Evolutionary conservation across 1,139 yeast species (phyloP).

Genomic region (Saccharomycopsis hybrid): DNA sequence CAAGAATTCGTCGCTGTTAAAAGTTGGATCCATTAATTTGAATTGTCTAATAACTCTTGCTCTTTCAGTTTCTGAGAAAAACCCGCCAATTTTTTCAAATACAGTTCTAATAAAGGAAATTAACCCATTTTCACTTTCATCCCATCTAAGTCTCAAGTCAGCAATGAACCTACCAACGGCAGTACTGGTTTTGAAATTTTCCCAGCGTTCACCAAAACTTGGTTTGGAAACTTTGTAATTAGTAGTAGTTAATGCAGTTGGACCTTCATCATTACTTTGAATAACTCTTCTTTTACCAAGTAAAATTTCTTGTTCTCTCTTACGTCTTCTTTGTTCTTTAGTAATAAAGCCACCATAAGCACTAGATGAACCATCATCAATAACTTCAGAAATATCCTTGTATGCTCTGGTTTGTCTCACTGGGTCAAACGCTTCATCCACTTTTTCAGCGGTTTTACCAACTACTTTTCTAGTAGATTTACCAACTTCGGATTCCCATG

Average conservation of each 20-base stretch:
- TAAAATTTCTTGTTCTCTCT: constrained; percentile 65
- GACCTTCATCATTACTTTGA: constrained; percentile 80
- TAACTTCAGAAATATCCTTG: constrained; percentile 80
- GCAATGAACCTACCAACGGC: constrained; percentile 62
- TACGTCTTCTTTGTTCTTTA: constrained; percentile 71
- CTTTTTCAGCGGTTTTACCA: constrained; percentile 68
- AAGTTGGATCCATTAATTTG: constrained; percentile 84
- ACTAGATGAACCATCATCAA: constrained; percentile 85
- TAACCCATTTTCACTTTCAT: constrained; percentile 92
- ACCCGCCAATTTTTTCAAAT: constrained; percentile 73
- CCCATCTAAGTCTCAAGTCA: constrained; percentile 69
- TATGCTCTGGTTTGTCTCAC: constrained; percentile 86
- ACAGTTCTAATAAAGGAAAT: constrained; percentile 76
- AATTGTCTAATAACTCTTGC: constrained; percentile 86
- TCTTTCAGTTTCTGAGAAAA: constrained; percentile 93
- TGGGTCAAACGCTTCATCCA: constrained; percentile 84
- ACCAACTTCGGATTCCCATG: constrained; percentile 96
- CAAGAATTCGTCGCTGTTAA: constrained; percentile 73
- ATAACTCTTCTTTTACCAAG: constrained; percentile 58
- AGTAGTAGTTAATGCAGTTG: constrained; percentile 75
- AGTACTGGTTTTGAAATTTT: constrained; percentile 59
- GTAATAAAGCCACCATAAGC: constrained; percentile 90
- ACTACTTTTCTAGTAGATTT: constrained; percentile 82
- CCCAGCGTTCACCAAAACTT: constrained; percentile 62
- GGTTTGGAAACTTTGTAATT: constrained; percentile 72